Base-by-base conservation (phyloP, 306 rosid genomes). In the Chamaecrista fasciculata region DNA sequence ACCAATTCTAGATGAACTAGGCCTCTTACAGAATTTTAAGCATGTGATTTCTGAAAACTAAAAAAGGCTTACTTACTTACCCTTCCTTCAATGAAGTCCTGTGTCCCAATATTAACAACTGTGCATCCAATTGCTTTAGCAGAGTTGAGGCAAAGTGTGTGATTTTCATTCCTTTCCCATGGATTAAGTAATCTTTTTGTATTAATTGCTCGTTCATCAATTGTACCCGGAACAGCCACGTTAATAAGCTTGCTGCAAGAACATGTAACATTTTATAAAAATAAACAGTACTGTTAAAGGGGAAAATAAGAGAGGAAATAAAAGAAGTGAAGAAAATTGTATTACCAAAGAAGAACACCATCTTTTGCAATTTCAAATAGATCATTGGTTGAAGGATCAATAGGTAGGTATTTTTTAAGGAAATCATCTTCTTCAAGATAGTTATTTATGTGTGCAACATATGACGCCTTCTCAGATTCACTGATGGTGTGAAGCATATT, bases 51-150 rank as follows among this genome's bases (percentile, higher is more conserved):
- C 15, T 3, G 9, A 11, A 67, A 55, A 46, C 31, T 44, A 11
- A 11, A n/a, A 55, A 75, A 65, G 62, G 29, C 73, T 69, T 52
- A 26, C 63, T 60, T 77, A 46, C 96, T 58, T 81, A 94, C 99
- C 84, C 99, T 87, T 89, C 97, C 99, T 87, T 94, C 97, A 78
- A 94, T 89, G 67, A 94, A 91, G 73, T 94, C 99, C 77, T 91
- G 96, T 36, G 96, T 91, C 59, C 99, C 99, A 79, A 94, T 94
- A 69, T 94, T 94, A 72, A 94, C 99, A 0, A 94, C 99, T 1
- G 99, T 94, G 48, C 99, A 94, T 66, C 99, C 99, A 79, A 94
- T 91, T 63, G 99, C 99, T 81, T 94, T 94, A 29, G 99, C 99
- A 79, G 99, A 94, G 79, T 94, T 94, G 79, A 94, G 95, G 65